Base-by-base conservation (phyloP, 495 filamentous ascomycete genomes). In the Aspergillus carlsbadensis region DNA sequence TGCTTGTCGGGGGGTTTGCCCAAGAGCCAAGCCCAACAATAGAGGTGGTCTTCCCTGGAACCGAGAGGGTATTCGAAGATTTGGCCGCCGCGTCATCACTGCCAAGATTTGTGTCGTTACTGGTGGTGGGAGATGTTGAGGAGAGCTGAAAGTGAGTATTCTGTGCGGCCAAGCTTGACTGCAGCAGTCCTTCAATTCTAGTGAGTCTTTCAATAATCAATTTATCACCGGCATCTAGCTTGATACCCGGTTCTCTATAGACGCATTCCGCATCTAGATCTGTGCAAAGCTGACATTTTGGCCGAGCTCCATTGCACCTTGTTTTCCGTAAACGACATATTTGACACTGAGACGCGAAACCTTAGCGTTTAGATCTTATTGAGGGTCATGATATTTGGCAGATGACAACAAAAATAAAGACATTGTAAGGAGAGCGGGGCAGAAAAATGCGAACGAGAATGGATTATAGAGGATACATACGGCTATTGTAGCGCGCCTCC, bases 271-370 rank as follows among this genome's bases (percentile, higher is more conserved):
- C 89, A 57, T 89, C 86, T 37, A 93, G 77, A 66, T 92, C 89
- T 14, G 85, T 85, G 70, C 89, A 93, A 15, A 93, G 84, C 69
- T 88, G 85, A 67, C 89, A 93, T 69, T 90, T 91, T 13, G 89
- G 89, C 54, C 89, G 85, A 7, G 81, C 86, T n/a, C 89, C 89
- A 65, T 92, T 89, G 67, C 89, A 93, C 66, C 88, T 79, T 47
- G 89, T 91, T 69, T 93, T 92, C 55, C 89, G 81, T 35, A 88
- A 87, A 26, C 89, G 87, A 64, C 89, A 93, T 51, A 92, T 89
- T 67, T 93, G 89, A 74, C 89, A 93, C 85, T 91, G 65, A 54
- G 14, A 21, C 15, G 36, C 4, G 15, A 13, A 40, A 35, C 33
- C 31, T 54, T 42, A n/a, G 34, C 41, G 6, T 29, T 57, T 17